Base-by-base conservation (phyloP, 371 early-diverging fungal species). In the Coemansia sp. region DNA sequence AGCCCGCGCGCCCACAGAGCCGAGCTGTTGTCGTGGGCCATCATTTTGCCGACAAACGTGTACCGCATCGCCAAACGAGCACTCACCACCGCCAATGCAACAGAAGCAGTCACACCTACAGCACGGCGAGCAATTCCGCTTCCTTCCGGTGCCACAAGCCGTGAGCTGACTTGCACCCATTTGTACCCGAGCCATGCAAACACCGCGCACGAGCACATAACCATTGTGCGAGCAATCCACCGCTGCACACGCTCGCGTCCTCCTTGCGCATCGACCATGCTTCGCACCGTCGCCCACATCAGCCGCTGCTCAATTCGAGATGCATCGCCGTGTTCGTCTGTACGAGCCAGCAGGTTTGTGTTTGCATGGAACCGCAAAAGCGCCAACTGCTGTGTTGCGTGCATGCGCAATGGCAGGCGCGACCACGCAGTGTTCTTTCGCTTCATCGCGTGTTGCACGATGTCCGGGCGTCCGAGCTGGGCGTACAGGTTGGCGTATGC, bases 401-500 rank as follows among this genome's bases (percentile, higher is more conserved):
- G 65, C 2, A 62, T 53, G 33, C 58, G 39, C 21, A 51, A 18
- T 1, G 64, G 40, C 12, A 73, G 65, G 11, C 48, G 68, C 14
- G 59, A 42, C 74, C 73, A 65, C 16, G 50, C 68, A 9, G n/a
- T 8, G 2, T 37, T 21, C 48, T 62, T 39, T 0, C 62, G 50
- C 18, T 16, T 18, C 18, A 64, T 54, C 4, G 67, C 71, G 18
- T 25, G 57, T 14, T 77, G 78, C 0, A 68, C 61, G 9, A 77
- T 48, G 39, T 77, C 78, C 1, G 78, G 78, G 1, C 78, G 68
- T 0, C 63, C 78, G 55, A 77, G 48, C 14, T n/a, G 48, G 1
- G 78, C 78, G 48, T 77, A 77, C 37, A 77, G 51, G n/a, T 77
- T 63, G 2, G 73, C 23, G 56, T 77, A 77, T 1, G 39, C 23